A percentile compares a stretch with the other conserved stretches of the same genome.
Evolutionary conservation across 108 stramenopile genomes (phyloP).

Genomic region (Cyclostephanos tholiformis): DNA sequence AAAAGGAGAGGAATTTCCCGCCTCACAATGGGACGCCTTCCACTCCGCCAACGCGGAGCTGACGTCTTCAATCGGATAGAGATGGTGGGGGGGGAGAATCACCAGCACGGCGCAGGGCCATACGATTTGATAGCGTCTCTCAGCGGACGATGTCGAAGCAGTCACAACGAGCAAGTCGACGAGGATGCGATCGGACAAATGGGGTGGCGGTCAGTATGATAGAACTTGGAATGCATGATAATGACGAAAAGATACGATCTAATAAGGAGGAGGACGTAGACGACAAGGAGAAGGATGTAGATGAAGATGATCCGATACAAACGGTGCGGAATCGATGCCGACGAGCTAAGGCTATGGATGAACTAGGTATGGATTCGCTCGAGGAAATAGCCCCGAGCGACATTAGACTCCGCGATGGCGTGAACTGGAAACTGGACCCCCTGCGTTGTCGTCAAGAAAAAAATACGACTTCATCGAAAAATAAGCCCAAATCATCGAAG

Average conservation of each 20-base stretch:
- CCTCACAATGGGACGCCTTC: conserved; percentile 42
- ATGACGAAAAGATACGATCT: background rate
- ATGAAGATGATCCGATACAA: conserved; percentile 43
- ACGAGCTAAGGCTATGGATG: conserved; percentile 28
- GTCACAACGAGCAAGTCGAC: background rate
- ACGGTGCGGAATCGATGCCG: conserved; percentile 42
- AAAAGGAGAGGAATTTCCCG: background rate
- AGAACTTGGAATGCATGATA: conserved; percentile 16
- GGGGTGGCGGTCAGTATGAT: background rate
- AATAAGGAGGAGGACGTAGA: background rate
- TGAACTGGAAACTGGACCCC: conserved; percentile 42
- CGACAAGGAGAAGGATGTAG: no score
- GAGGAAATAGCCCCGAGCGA: conserved; percentile 49
- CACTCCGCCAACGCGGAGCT: conserved; percentile 33
- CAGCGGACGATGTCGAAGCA: conserved; percentile 11
- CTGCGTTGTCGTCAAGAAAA: conserved; percentile 35
- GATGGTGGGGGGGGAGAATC: conserved; percentile 22
- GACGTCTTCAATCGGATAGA: conserved; percentile 17
- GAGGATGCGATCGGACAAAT: background rate
- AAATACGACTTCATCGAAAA: no score
- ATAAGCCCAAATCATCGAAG: background rate
- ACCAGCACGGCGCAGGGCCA: conserved; percentile 32
- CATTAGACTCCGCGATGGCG: conserved; percentile 41
- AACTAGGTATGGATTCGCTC: conserved; percentile 37
- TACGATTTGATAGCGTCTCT: conserved; percentile 28